Conservation (phyloP, 169 alveolate genomes). For the Cryptosporidium baileyi region DNA sequence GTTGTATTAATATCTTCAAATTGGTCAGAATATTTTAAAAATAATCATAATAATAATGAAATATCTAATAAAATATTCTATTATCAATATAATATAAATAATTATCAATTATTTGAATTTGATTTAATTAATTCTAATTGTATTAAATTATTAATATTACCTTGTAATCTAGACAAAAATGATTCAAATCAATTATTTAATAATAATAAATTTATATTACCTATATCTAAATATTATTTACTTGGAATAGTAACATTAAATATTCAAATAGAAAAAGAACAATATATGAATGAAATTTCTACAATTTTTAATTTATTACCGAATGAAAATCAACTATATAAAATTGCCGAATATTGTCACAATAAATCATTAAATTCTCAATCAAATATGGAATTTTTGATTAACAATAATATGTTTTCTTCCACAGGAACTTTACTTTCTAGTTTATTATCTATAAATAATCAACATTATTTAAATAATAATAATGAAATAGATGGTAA, state of each 20-base stretch:
- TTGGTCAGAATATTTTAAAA: conserved; percentile 22
- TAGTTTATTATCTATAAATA: conserved; percentile 16
- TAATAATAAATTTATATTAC: background rate
- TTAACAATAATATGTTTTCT: conserved; percentile 32
- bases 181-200: background rate
- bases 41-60: background rate
- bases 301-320: conserved; percentile 4
- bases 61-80: conserved; percentile 6
- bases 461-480: background rate
- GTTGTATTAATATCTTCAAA: conserved; percentile 25
- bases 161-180: background rate
- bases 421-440: conserved; percentile 62
- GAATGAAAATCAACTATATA: conserved; percentile 18
- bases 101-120: conserved; percentile 39
- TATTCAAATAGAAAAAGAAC: background rate
- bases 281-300: background rate
- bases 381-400: conserved; percentile 33
- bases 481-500: background rate
- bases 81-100: background rate
- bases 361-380: conserved; percentile 3
- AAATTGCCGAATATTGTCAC: conserved; percentile 52
- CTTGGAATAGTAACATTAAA: conserved; percentile 5
- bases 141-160: conserved; percentile 8
- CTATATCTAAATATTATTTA: conserved; percentile 38
- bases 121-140: background rate